Conservation (phyloP, 306 rosid species). For the Vigna angularis region DNA sequence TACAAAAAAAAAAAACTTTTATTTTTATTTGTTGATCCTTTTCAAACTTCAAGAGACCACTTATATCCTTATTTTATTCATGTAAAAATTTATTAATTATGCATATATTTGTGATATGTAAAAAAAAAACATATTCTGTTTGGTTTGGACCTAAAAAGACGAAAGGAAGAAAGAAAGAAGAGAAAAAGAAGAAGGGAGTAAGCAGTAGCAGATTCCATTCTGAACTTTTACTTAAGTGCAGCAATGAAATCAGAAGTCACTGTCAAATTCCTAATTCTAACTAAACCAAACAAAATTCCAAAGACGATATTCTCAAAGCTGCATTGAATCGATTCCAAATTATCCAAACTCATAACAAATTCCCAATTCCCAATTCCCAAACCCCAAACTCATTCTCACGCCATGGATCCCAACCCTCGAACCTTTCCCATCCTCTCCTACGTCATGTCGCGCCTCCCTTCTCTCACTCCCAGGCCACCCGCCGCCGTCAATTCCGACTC, state of each 20-base stretch:
- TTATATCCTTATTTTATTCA: no score
- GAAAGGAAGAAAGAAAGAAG: no score
- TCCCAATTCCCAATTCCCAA: not conserved
- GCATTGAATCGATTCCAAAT: not conserved
- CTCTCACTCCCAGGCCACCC: conserved; percentile 41
- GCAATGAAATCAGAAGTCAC: not conserved
- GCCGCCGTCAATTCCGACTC: conserved; percentile 13
- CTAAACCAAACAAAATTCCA: not conserved
- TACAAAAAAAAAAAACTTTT: no score
- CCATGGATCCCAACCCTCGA: conserved; percentile 87
- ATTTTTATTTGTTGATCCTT: no score
- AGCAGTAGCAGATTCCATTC: no score
- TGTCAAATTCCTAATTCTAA: not conserved
- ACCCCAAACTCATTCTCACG: not conserved
- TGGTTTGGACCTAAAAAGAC: no score
- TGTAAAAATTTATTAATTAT: no score
- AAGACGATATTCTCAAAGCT: not conserved
- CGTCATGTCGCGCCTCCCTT: conserved; percentile 77
- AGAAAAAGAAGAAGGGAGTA: no score
- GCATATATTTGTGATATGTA: no score
- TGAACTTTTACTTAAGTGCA: no score
- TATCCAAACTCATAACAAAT: not conserved
- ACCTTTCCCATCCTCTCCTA: conserved; percentile 84
- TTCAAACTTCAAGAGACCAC: no score
- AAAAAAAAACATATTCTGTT: no score